Conservation (phyloP, 768 basidiomycete genomes). For the Tricholoma sp. region DNA sequence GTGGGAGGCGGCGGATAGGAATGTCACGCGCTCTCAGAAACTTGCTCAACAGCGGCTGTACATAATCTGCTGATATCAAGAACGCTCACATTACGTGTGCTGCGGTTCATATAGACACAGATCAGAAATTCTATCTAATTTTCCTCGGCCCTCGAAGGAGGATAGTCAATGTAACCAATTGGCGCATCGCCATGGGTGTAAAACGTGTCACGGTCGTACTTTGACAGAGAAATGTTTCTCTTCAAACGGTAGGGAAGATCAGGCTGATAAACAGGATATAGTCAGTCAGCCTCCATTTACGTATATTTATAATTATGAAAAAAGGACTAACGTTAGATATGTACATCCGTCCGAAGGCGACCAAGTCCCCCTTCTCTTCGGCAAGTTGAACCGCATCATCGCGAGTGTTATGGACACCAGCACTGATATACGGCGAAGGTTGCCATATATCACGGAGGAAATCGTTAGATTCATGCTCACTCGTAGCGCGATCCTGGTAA, state of each 20-base stretch:
- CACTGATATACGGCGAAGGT: conserved; percentile 21
- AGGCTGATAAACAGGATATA: conserved; percentile 24
- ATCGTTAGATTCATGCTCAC: conserved; percentile 6
- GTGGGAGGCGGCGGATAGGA: too few species aligned
- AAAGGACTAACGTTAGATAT: conserved; percentile 27
- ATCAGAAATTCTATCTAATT: too few species aligned
- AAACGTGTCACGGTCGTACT: conserved; percentile 27
- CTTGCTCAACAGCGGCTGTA: too few species aligned
- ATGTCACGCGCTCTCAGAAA: too few species aligned
- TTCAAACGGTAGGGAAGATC: conserved; percentile 31
- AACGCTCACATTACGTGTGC: too few species aligned
- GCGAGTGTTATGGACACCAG: conserved; percentile 29
- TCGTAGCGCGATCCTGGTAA: background rate
- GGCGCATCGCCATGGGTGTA: conserved; percentile 22
- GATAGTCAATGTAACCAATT: conserved; percentile 30
- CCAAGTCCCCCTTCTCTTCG: conserved; percentile 25
- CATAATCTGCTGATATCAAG: too few species aligned
- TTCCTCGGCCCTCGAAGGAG: background rate
- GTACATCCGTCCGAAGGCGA: conserved; percentile 27
- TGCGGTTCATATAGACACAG: too few species aligned
- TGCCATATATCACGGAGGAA: conserved; percentile 8
- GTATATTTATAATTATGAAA: background rate
- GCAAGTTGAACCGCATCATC: conserved; percentile 26
- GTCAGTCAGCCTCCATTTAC: background rate
- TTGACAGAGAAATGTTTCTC: conserved; percentile 24